A percentile compares a stretch with the other conserved stretches of the same genome.
phyloP scores from a whole-genome alignment of 2,329 filamentous ascomycete species.

The Pestalotiopsis sp. region DNA sequence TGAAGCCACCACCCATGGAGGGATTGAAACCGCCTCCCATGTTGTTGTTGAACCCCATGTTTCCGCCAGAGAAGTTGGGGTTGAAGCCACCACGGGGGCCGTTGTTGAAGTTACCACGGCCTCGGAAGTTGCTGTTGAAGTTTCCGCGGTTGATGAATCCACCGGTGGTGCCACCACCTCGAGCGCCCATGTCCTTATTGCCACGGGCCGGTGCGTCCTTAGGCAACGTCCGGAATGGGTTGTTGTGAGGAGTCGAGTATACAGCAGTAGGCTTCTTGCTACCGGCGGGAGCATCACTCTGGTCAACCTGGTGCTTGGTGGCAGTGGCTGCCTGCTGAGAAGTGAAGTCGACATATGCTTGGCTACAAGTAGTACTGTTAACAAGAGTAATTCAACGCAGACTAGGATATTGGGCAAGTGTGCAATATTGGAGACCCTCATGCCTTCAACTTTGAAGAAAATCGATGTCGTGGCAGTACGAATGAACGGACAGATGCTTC shows the following conservation, averaged over 20 bases:
- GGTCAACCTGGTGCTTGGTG: slow-evolving; percentile 80
- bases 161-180: slow-evolving; percentile 55
- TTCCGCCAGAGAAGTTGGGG: slow-evolving; percentile 30
- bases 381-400: neutral
- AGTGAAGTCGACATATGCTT: slow-evolving; percentile 84
- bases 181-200: slow-evolving; percentile 57
- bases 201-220: slow-evolving; percentile 80
- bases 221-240: slow-evolving; percentile 88
- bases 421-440: neutral
- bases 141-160: slow-evolving; percentile 47
- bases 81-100: slow-evolving; percentile 31
- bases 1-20: slow-evolving; percentile 31
- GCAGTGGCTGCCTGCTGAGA: slow-evolving; percentile 85
- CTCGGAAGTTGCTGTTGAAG: slow-evolving; percentile 16
- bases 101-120: slow-evolving; percentile 27
- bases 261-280: slow-evolving; percentile 74
- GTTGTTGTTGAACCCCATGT: slow-evolving; percentile 33
- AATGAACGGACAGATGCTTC: neutral
- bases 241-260: slow-evolving; percentile 76
- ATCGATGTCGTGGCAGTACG: neutral
- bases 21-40: slow-evolving; percentile 31
- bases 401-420: neutral
- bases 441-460: neutral
- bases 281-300: slow-evolving; percentile 54
- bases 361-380: slow-evolving; percentile 39